These are phyloP conservation scores for Suillus lakei DNA, from an alignment of 768 basidiomycete genomes.

Conservation along the genomic window DNA sequence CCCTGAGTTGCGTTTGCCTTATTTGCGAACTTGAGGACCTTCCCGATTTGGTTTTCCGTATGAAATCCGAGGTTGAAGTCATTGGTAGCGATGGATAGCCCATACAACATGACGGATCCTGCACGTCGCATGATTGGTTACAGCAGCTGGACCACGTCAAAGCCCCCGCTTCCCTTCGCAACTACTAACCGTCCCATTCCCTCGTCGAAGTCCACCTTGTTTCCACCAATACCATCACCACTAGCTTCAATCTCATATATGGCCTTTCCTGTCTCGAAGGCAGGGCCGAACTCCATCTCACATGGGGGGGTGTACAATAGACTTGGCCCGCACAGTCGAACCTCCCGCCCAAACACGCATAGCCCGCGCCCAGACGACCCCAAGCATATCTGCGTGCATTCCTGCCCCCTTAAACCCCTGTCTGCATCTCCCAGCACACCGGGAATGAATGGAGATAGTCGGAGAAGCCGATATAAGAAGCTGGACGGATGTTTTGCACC, in stretches of 20 bases:
- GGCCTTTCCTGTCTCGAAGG: conserved; percentile 28
- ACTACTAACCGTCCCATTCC: conserved; percentile 37
- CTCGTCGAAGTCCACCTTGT: conserved; percentile 35
- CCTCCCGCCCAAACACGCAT: conserved; percentile 27
- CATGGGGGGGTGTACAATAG: conserved; percentile 30
- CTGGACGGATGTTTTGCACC: not conserved
- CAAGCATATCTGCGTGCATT: conserved; percentile 25
- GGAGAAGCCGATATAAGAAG: conserved; percentile 27
- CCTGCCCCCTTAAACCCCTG: not conserved
- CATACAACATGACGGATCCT: not conserved
- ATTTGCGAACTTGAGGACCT: not conserved
- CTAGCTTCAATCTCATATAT: conserved; percentile 18
- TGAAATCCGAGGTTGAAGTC: not conserved
- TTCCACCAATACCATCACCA: conserved; percentile 8
- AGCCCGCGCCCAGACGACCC: conserved; percentile 35
- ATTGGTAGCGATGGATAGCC: not conserved
- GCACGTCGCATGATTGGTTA: not conserved
- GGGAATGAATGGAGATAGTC: conserved; percentile 18
- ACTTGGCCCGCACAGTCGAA: conserved; percentile 28
- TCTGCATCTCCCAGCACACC: not conserved
- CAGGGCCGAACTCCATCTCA: conserved; percentile 34
- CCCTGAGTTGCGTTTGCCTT: not conserved
- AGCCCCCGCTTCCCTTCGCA: conserved; percentile 27
- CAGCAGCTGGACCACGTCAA: conserved; percentile 30
- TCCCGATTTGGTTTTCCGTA: not conserved